Base-by-base conservation (phyloP, 768 basidiomycete species). In the Lactarius hatsudake region DNA sequence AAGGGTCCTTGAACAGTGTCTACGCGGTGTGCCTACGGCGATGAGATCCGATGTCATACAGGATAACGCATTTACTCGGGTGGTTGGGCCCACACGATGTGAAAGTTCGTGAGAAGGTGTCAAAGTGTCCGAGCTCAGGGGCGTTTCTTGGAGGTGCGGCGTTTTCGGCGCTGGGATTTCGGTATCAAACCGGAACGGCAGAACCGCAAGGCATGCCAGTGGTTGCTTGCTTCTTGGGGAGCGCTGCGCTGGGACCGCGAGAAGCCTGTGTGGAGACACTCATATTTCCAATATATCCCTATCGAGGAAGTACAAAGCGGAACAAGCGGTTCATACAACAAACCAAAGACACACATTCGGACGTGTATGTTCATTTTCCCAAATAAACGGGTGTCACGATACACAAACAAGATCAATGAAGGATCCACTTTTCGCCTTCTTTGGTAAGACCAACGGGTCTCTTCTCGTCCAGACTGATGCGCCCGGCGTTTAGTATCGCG, bases 381-480 rank as follows among this genome's bases (percentile, higher is more conserved):
- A n/a, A 51, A 26, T 51, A 26, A 51, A n/a, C 48, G 23, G 15
- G 9, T 26, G 48, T 26, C 68, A 71, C 64, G 70, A 67, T 65
- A 71, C 69, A 67, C 66, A 66, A 40, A 20, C 74, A 66, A 40
- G 17, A 74, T 79, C 79, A 93, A 75, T 89, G 86, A 61, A 94
- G 80, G 69, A 86, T 73, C 91, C 90, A 94, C 62, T 78, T 76
- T 68, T 81, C 83, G 40, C 81, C 85, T 23, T 81, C 81, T 78
- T 86, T 86, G 80, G 82, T 87, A 76, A 97, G 91, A 36, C 80
- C 82, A 60, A 96, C 93, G 8, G 90, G 83, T 68, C 94, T 80
- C 80, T 90, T 93, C 83, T 96, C 93, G 76, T 96, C 93, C 64
- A 96, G 78, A 73, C 90, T 92, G 75, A 93, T 88, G 63, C 95